Conservation (phyloP, 2,329 filamentous ascomycete genomes). For the Pyrenophora seminiperda region DNA sequence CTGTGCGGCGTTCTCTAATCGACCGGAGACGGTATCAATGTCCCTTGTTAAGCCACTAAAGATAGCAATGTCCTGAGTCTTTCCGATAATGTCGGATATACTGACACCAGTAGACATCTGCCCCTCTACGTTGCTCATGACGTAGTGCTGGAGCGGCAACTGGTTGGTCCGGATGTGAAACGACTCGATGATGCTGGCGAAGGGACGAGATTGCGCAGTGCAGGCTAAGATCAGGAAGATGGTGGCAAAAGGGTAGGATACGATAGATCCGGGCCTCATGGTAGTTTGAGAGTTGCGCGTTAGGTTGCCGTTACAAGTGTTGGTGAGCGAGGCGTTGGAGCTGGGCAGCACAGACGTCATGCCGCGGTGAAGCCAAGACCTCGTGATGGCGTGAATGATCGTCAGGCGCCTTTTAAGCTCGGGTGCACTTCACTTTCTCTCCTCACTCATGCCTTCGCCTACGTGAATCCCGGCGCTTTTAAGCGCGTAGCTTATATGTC, state of each 20-base stretch:
- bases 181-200: constrained; percentile 36
- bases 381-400: constrained; percentile 40
- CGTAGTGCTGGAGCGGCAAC: constrained; percentile 33
- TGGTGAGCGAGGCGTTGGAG: constrained; percentile 17
- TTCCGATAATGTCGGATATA: constrained; percentile 83
- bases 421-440: constrained; percentile 10
- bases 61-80: constrained; percentile 76
- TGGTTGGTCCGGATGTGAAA: constrained; percentile 38
- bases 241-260: constrained; percentile 36
- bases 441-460: constrained; percentile 20
- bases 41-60: constrained; percentile 83
- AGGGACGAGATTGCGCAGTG: constrained; percentile 40
- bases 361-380: constrained; percentile 39
- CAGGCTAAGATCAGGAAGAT: constrained; percentile 40
- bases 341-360: constrained; percentile 43
- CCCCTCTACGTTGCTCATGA: constrained; percentile 37
- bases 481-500: constrained; percentile 15
- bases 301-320: constrained; percentile 17
- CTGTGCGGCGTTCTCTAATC: constrained; percentile 67
- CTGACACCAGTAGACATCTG: constrained; percentile 58
- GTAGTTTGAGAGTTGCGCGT: constrained; percentile 14
- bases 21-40: constrained; percentile 68
- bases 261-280: constrained; percentile 37
- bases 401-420: constrained; percentile 15
- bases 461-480: constrained; percentile 20